Conservation (phyloP, 441 rosid species). For the Daphne laureola region DNA sequence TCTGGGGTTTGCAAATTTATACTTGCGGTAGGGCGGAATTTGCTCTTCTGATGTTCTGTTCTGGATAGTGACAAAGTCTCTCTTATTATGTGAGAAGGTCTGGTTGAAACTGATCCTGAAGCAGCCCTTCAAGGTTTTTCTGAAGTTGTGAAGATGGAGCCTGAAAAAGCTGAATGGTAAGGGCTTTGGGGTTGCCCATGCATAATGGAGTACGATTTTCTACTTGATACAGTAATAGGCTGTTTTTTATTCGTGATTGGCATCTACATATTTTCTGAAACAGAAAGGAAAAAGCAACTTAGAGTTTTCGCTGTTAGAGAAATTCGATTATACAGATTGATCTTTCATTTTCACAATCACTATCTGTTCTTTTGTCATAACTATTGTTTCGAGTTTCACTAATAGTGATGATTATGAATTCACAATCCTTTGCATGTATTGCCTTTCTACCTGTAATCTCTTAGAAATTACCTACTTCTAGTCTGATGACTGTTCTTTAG, state of each 20-base stretch:
- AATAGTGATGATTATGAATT: no score
- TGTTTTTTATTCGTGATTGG: background rate
- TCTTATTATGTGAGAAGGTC: constrained; percentile 28
- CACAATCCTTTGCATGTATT: no score
- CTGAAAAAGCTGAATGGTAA: constrained; percentile 98
- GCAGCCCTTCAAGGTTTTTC: constrained; percentile 93
- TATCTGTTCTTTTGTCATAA: no score
- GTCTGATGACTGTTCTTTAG: no score
- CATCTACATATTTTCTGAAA: background rate
- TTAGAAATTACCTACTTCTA: no score
- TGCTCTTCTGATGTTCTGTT: background rate
- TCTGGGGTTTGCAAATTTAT: no score
- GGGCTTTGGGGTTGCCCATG: constrained; percentile 4
- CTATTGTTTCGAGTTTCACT: no score
- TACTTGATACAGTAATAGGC: background rate
- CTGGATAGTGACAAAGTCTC: background rate
- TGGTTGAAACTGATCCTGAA: constrained; percentile 93
- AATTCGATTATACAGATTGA: no score
- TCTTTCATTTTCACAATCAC: no score
- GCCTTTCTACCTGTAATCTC: no score
- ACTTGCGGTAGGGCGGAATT: background rate
- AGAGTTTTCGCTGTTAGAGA: no score
- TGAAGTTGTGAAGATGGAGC: constrained; percentile 93
- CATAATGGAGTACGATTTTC: background rate
- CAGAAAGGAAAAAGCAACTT: no score